Percentiles rank a stretch among this genome's conserved stretches.
Conservation (phyloP, 306 rosid genomes). For the Astragalus membranaceus region DNA sequence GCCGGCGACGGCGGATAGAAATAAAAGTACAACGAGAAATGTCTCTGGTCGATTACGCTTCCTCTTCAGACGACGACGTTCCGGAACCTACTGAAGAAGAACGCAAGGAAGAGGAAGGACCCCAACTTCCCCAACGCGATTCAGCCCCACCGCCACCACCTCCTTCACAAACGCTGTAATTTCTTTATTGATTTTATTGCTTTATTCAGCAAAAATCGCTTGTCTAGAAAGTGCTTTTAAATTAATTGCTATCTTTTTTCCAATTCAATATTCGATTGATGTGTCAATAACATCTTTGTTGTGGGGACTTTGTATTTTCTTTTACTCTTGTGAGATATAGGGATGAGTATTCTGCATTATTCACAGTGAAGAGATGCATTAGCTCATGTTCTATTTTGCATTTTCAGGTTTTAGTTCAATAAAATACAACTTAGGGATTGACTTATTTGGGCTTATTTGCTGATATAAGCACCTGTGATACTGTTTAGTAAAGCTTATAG, state of each 20-base stretch:
- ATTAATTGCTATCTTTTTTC: not conserved
- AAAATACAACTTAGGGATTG: not conserved
- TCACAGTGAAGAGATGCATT: not conserved
- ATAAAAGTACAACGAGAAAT: constrained; percentile 28
- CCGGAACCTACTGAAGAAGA: constrained; percentile 35
- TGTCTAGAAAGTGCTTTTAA: not conserved
- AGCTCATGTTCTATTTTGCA: not conserved
- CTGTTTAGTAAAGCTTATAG: no score
- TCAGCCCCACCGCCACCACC: constrained; percentile 23
- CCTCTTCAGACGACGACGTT: constrained; percentile 80
- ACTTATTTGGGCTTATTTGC: no score
- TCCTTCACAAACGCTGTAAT: constrained; percentile 37
- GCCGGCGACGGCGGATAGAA: not conserved
- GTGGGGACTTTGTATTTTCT: not conserved
- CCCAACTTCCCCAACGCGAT: constrained; percentile 22
- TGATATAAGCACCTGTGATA: no score
- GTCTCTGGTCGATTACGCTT: constrained; percentile 91
- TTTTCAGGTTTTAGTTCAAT: not conserved
- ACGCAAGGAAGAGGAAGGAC: constrained; percentile 7
- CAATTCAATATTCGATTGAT: not conserved
- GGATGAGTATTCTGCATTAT: not conserved
- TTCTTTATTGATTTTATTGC: not conserved
- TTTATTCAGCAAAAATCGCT: not conserved
- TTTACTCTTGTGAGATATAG: not conserved
- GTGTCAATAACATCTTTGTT: not conserved